phyloP scores from a whole-genome alignment of 805 yeast genomes.

The Metschnikowia aberdeeniae region DNA sequence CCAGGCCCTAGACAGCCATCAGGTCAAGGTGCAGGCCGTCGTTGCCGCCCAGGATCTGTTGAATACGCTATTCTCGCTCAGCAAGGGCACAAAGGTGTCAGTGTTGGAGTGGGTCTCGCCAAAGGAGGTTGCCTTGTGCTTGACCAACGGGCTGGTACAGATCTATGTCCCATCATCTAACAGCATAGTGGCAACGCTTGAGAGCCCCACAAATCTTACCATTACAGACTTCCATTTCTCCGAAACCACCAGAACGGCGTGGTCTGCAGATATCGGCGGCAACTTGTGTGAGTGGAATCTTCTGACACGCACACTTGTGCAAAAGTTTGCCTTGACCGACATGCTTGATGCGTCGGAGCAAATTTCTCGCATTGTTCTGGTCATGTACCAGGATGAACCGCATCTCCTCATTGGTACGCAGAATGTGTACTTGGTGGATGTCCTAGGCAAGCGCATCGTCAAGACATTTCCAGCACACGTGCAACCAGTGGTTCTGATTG shows the following conservation, averaged over 20 bases:
- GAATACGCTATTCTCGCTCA: constrained; percentile 49
- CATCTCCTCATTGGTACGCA: constrained; percentile 65
- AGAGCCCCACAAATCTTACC: constrained; percentile 42
- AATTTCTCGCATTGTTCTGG: constrained; percentile 28
- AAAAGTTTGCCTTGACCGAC: constrained; percentile 42
- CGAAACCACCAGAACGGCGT: constrained; percentile 40
- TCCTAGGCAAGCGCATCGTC: constrained; percentile 33
- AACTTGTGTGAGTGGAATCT: constrained; percentile 61
- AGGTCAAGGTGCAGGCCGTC: constrained; percentile 57
- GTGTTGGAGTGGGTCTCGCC: constrained; percentile 53
- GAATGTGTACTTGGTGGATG: constrained; percentile 52
- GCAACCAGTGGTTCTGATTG: constrained; percentile 54
- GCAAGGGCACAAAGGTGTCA: constrained; percentile 47
- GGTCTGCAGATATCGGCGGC: constrained; percentile 60
- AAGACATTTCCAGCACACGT: constrained; percentile 73
- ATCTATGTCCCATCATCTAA: constrained; percentile 66
- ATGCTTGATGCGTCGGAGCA: constrained; percentile 27
- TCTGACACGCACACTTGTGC: constrained; percentile 36
- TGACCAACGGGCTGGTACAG: constrained; percentile 60
- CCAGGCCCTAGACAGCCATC: constrained; percentile 67
- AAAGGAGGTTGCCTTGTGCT: constrained; percentile 52
- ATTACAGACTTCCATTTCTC: constrained; percentile 50
- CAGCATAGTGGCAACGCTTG: constrained; percentile 50
- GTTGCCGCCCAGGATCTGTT: constrained; percentile 39
- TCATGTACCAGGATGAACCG: constrained; percentile 28